Evolutionary conservation across 371 early-diverging fungal species (phyloP), one percentile per base, ranked within the genome.

Genomic region (Dichotomocladium elegans): DNA sequence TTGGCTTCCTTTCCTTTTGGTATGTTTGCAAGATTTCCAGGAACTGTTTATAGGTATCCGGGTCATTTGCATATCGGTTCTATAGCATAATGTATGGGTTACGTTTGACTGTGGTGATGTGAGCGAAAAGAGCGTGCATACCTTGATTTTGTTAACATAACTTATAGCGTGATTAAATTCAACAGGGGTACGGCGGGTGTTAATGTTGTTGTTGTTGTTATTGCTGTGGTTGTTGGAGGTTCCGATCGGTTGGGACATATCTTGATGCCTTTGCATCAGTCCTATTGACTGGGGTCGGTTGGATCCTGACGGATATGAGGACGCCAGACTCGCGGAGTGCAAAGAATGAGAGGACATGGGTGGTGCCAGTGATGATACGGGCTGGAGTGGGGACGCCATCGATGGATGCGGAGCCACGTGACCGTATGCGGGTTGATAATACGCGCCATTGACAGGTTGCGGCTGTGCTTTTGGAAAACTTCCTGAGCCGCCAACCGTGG

Each of bases 71-170:
- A 61, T 91, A 96, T 4, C 93, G 88, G 55, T 87, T 92, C 86
- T 90, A 66, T 21, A 1, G 41, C n/a, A 12, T 5, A 29, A 19
- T 41, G 37, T 24, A 2, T 37, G 1, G 9, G 14, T n/a, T 17
- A 9, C 11, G 11, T 6, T 2, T 31, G 1, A 6, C 0, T 17
- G 3, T 30, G 40, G 2, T 41, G 21, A 17, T n/a, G n/a, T n/a
- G n/a, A n/a, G n/a, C n/a, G n/a, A n/a, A n/a, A n/a, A n/a, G n/a
- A n/a, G n/a, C n/a, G n/a, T n/a, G 4, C 14, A 53, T 59, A 53
- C 60, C 86, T 92, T 97, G 63, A 97, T 95, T 70, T 97, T 96
- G 77, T 96, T 95, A n/a, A 99, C 96, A 69, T 94, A 98, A 66
- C 88, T 94, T 34, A 97, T 96, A 12, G 97, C 99, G 60, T 95